phyloP scores from a whole-genome alignment of 108 stramenopile genomes.

The Skeletonema costatum region DNA sequence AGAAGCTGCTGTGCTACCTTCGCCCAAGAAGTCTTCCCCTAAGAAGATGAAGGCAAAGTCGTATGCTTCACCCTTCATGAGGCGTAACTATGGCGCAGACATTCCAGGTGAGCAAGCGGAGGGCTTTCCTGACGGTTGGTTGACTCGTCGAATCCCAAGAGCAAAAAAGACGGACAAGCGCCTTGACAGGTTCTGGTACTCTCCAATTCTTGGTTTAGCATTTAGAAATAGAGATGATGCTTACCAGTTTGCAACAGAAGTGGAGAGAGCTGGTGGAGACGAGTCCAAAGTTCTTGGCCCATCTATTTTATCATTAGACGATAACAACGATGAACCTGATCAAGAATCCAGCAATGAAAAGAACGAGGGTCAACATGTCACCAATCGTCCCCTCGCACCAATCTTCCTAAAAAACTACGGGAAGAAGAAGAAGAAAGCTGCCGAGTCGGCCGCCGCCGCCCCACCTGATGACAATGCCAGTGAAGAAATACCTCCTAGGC shows the following conservation, averaged over 20 bases:
- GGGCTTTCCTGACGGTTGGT: not conserved
- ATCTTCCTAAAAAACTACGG: constrained; percentile 19
- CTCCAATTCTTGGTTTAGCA: not conserved
- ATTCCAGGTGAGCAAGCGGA: not conserved
- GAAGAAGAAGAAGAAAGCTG: constrained; percentile 8
- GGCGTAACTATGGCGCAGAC: not conserved
- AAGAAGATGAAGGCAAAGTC: not conserved
- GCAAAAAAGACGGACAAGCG: not conserved
- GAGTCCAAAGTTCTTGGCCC: not conserved
- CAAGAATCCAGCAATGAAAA: not conserved
- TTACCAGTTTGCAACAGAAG: not conserved
- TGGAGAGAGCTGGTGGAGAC: not conserved
- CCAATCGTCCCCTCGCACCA: constrained; percentile 11
- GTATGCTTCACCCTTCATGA: not conserved
- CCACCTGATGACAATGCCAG: not conserved
- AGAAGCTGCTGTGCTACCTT: not conserved
- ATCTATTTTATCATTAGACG: not conserved
- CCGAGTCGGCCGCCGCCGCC: too few species aligned
- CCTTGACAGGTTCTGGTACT: not conserved
- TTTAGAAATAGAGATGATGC: not conserved
- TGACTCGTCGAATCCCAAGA: not conserved
- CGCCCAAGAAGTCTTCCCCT: not conserved
- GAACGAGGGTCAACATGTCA: not conserved
- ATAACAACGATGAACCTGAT: not conserved
- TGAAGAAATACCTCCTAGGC: not conserved